Conservation (phyloP, 2,329 filamentous ascomycete genomes). For the Fusarium sterilihyphosum region DNA sequence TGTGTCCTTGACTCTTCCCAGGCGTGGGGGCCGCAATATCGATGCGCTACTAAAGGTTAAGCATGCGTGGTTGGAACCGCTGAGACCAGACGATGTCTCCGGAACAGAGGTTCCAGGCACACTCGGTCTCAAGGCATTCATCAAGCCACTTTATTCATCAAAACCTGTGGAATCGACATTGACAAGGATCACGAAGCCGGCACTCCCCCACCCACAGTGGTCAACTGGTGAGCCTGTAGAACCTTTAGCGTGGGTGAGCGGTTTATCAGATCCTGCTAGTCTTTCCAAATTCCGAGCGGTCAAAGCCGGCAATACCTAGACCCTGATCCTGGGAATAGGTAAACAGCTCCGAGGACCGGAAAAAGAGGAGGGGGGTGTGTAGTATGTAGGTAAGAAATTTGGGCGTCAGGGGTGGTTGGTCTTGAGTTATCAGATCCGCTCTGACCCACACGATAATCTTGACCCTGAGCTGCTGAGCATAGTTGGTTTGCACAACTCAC, state of each 20-base stretch:
- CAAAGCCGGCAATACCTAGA: background rate
- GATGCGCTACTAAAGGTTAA: background rate
- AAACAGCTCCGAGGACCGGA: conserved; percentile 26
- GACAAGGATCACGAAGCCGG: background rate
- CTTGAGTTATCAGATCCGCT: conserved; percentile 44
- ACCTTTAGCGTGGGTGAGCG: conserved; percentile 12
- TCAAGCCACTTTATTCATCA: background rate
- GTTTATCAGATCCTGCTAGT: conserved; percentile 34
- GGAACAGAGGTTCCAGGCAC: background rate
- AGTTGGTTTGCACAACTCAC: conserved; percentile 19
- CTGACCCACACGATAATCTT: conserved; percentile 24
- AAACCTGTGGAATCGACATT: background rate
- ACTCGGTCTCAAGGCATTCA: background rate
- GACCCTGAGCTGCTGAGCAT: background rate
- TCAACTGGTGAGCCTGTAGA: background rate
- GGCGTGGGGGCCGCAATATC: background rate
- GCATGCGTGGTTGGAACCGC: background rate
- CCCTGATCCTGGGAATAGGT: background rate
- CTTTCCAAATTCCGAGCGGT: conserved; percentile 6
- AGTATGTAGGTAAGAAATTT: background rate
- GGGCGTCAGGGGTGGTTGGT: conserved; percentile 2
- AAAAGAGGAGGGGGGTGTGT: conserved; percentile 9
- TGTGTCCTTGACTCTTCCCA: background rate
- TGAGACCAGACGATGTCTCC: background rate
- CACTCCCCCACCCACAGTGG: background rate